A percentile compares a stretch with the other conserved stretches of the same genome.
phyloP scores from a whole-genome alignment of 495 filamentous ascomycete species.

The Talaromyces thailandensis region DNA sequence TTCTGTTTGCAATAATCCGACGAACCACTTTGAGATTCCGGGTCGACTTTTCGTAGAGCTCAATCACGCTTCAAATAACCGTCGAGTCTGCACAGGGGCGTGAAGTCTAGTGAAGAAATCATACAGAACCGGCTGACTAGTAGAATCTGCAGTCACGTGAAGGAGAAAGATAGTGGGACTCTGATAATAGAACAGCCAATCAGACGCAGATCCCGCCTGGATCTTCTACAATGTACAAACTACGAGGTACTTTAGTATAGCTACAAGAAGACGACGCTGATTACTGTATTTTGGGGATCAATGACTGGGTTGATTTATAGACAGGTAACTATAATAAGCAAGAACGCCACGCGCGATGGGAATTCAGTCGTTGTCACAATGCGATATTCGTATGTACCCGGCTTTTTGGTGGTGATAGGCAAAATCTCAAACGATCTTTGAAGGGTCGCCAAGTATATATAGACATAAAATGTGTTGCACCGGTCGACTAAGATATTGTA shows the following conservation, averaged over 20 bases:
- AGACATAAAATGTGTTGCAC: not conserved
- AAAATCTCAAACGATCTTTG: not conserved
- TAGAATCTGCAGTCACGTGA: conserved; percentile 2
- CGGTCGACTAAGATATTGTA: not conserved
- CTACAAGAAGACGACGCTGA: not conserved
- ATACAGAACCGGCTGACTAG: not conserved
- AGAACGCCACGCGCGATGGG: not conserved
- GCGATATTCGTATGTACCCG: not conserved
- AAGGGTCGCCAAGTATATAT: not conserved
- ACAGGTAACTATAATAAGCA: not conserved
- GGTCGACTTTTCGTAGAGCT: not conserved
- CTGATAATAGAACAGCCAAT: not conserved
- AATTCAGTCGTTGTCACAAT: not conserved
- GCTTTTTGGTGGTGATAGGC: not conserved
- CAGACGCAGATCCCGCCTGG: not conserved
- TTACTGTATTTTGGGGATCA: not conserved
- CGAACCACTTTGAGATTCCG: not conserved
- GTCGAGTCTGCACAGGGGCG: not conserved
- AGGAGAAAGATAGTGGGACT: not conserved
- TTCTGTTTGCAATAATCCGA: conserved; percentile 17
- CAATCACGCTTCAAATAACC: not conserved
- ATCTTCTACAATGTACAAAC: not conserved
- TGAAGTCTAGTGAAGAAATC: not conserved
- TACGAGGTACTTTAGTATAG: not conserved
- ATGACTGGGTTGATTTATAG: not conserved